Base-by-base conservation (phyloP, 768 basidiomycete species). In the Terana coerulea region DNA sequence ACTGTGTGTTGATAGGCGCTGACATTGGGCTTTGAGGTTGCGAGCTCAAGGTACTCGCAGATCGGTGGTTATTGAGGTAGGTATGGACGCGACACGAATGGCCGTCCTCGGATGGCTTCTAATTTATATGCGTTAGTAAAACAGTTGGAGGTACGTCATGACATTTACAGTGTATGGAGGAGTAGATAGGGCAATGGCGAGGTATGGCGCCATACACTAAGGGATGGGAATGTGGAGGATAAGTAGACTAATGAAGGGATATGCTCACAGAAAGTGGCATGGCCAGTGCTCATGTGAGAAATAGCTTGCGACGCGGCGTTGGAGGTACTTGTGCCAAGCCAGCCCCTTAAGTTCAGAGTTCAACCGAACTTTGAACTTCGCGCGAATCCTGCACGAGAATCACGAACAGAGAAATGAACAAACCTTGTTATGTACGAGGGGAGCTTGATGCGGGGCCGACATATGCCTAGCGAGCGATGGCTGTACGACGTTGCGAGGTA, bases 1-100 rank as follows among this genome's bases (percentile, higher is more conserved):
- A 77, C 14, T 70, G 60, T 46, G 65, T 47, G 55, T 61, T 51
- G 14, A 56, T 62, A 31, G 31, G 45, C 24, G 19, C 45, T 35
- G 63, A 54, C 65, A 67, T 67, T 48, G 26, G 54, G n/a, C 58
- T 30, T 44, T 14, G 22, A 33, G 34, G 9, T 11, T 47, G 5
- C 22, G 53, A 8, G 53, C 51, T 49, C 33, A 47, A 26, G 25
- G 52, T 45, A 30, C 50, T 49, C 34, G 49, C 50, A 37, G 45
- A 31, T 19, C 34, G 53, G 51, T 48, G 52, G 28, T 19, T 31
- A 31, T 46, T 52, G 40, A 49, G 34, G 47, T 47, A 53, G 21
- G 46, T 14, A 45, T 49, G 50, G 17, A 47, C 30, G 19, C 24
- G 37, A 29, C 26, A 17, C 3, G 34, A 19, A 36, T 55, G 54